Evolutionary conservation across 352 stramenopile genomes (phyloP).

Genomic region (Globisporangium okanoganense): DNA sequence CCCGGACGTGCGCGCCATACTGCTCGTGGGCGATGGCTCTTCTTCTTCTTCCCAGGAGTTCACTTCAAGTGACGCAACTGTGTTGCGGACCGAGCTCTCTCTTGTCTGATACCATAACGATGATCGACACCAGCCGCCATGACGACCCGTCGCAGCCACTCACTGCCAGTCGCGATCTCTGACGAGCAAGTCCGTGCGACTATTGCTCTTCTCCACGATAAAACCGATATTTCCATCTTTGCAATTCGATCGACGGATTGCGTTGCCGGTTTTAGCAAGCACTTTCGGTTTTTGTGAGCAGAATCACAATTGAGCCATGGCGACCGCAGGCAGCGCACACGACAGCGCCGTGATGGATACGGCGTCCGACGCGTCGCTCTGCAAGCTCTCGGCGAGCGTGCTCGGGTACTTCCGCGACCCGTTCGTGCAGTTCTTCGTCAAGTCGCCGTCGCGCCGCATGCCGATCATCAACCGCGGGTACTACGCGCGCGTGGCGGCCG

Average conservation of each 20-base stretch:
- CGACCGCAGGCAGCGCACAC: constrained; percentile 22
- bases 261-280: no score
- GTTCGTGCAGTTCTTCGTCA: constrained; percentile 83
- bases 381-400: constrained; percentile 77
- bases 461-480: constrained; percentile 89
- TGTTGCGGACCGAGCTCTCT: no score
- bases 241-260: no score
- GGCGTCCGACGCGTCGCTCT: constrained; percentile 75
- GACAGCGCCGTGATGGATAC: constrained; percentile 80
- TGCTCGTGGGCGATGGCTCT: constrained; percentile 19
- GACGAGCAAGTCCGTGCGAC: no score
- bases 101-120: no score
- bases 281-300: no score
- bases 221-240: no score
- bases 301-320: constrained; percentile 2
- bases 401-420: constrained; percentile 77
- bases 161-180: no score
- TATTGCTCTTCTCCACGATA: no score
- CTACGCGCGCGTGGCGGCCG: constrained; percentile 72
- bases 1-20: constrained; percentile 36
- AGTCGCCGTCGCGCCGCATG: constrained; percentile 77
- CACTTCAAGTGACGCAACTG: background rate
- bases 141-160: no score
- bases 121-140: no score
- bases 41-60: background rate